Conservation (phyloP, 78 protist species). For the Bodo saltans region DNA sequence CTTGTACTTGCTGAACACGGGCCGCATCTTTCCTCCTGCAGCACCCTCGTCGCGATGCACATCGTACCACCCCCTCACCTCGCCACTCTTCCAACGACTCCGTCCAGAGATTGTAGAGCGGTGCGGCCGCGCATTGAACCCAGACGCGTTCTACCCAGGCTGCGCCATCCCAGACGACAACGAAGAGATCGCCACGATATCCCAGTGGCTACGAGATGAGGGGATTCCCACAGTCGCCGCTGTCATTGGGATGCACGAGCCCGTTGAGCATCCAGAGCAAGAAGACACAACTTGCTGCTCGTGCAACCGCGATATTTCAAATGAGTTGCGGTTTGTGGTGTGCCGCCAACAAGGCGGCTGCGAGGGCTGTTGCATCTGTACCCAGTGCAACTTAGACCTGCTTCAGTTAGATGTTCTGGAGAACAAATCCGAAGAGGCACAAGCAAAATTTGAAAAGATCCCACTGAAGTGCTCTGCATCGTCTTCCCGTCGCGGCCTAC, state of each 20-base stretch:
- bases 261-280: not conserved
- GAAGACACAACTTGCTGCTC: not conserved
- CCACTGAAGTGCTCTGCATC: not conserved
- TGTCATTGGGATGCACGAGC: not conserved
- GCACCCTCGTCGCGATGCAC: no score
- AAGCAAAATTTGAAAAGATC: not conserved
- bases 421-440: not conserved
- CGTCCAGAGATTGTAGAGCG: not conserved
- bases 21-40: not conserved
- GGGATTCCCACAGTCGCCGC: not conserved
- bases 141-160: not conserved
- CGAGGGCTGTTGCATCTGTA: not conserved
- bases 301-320: not conserved
- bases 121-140: not conserved
- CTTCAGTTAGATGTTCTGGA: not conserved
- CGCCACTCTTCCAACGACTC: not conserved
- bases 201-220: not conserved
- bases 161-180: not conserved
- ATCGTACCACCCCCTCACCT: no score
- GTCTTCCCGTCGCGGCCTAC: not conserved
- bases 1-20: not conserved
- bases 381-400: not conserved
- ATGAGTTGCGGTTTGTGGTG: not conserved
- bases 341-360: not conserved
- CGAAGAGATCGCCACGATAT: not conserved